Conservation (phyloP, 2,329 filamentous ascomycete genomes). For the Calonectria montana region DNA sequence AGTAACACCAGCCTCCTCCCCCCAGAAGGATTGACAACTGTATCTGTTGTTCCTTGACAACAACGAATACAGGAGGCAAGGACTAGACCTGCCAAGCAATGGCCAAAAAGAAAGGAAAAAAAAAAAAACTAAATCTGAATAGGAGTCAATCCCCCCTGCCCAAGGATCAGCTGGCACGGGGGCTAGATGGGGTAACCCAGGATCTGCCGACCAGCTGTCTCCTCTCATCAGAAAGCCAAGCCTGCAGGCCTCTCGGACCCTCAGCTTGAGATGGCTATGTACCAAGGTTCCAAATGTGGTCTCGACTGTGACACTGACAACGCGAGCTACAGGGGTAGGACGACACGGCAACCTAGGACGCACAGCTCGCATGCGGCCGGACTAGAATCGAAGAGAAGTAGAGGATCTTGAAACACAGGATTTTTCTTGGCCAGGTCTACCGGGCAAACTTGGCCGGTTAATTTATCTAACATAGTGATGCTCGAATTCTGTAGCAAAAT, state of each 20-base stretch:
- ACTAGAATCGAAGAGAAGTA: neutral
- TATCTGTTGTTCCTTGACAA: neutral
- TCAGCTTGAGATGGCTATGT: conserved; percentile 12
- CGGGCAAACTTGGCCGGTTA: neutral
- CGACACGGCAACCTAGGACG: neutral
- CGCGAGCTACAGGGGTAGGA: neutral
- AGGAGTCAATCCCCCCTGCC: conserved; percentile 6
- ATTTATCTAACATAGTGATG: neutral
- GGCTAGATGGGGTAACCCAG: conserved; percentile 4
- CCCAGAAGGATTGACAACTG: neutral
- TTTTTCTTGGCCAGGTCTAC: neutral
- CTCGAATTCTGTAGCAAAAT: neutral
- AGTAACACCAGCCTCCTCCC: neutral
- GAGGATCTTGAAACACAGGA: neutral
- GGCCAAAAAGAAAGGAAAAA: neutral
- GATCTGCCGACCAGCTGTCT: conserved; percentile 8
- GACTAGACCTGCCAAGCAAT: neutral
- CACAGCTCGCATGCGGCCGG: conserved; percentile 2
- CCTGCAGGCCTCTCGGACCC: conserved; percentile 5
- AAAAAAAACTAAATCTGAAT: conserved; percentile 13
- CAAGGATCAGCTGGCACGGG: conserved; percentile 4
- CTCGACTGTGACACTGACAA: conserved; percentile 1
- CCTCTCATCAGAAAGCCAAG: conserved; percentile 5
- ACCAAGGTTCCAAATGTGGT: conserved; percentile 2
- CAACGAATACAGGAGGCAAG: neutral